Conservation (phyloP, 352 stramenopile genomes). For the Globisporangium paroecandrum region DNA sequence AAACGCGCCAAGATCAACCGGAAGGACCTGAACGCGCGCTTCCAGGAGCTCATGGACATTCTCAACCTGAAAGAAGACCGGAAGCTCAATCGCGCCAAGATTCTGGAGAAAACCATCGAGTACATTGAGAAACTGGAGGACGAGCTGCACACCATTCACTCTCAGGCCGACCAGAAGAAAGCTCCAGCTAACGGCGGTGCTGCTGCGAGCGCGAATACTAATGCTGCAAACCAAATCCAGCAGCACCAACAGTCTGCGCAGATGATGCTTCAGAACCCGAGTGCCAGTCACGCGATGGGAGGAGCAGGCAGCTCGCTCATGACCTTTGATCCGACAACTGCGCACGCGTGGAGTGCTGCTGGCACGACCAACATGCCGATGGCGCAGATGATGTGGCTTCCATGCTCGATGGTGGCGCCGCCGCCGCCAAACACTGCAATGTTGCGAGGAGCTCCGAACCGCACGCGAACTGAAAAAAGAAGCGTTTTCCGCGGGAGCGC, state of each 20-base stretch:
- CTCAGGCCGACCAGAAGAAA: slow-evolving; percentile 16
- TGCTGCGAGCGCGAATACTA: neutral
- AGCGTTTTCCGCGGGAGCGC: neutral
- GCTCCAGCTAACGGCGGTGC: neutral
- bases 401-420: slow-evolving; percentile 29
- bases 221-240: neutral
- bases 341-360: slow-evolving; percentile 22
- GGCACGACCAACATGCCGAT: slow-evolving; percentile 23
- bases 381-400: slow-evolving; percentile 39
- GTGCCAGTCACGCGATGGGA: slow-evolving; percentile 2
- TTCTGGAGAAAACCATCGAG: slow-evolving; percentile 62
- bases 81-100: slow-evolving; percentile 64
- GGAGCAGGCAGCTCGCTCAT: slow-evolving; percentile 12
- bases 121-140: slow-evolving; percentile 50
- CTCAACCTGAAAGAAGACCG: slow-evolving; percentile 54
- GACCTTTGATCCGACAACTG: slow-evolving; percentile 22
- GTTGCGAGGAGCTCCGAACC: slow-evolving; percentile 1
- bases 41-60: slow-evolving; percentile 66
- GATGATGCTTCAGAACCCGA: neutral
- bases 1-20: slow-evolving; percentile 72
- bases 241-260: slow-evolving; percentile 3
- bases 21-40: slow-evolving; percentile 58
- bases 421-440: neutral
- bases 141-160: slow-evolving; percentile 30
- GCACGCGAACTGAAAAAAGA: slow-evolving; percentile 7